Evolutionary conservation across 2,329 filamentous ascomycete species (phyloP).

Genomic region (Elsinoe fawcettii): DNA sequence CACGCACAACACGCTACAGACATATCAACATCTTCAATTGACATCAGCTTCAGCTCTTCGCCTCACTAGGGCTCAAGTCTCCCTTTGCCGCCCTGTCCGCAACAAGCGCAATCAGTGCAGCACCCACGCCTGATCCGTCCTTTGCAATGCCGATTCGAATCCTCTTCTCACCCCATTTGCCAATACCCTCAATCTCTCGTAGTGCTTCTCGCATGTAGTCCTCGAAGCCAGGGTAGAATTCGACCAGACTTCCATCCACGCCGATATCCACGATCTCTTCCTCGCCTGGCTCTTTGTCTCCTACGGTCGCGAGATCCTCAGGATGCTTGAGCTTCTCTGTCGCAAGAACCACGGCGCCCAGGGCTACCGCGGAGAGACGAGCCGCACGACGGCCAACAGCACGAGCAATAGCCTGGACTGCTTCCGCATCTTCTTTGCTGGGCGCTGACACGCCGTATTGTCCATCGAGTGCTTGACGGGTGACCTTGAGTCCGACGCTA

Average conservation of each 20-base stretch:
- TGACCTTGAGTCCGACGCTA: constrained; percentile 60
- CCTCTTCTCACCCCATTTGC: constrained; percentile 68
- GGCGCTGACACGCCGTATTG: constrained; percentile 68
- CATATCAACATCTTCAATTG: too few relatives aligned
- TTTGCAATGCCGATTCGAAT: constrained; percentile 94
- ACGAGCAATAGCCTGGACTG: constrained; percentile 73
- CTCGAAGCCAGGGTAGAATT: constrained; percentile 91
- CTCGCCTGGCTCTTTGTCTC: constrained; percentile 33
- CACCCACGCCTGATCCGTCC: constrained; percentile 92
- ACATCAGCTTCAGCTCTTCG: not conserved
- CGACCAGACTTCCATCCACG: constrained; percentile 87
- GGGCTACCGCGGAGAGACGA: constrained; percentile 76
- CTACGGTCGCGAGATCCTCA: constrained; percentile 26
- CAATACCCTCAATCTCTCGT: constrained; percentile 67
- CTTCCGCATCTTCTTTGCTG: constrained; percentile 75
- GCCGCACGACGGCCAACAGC: constrained; percentile 86
- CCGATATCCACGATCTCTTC: constrained; percentile 78
- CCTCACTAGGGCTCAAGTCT: constrained; percentile 5
- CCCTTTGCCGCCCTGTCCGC: constrained; percentile 52
- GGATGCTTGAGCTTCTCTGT: constrained; percentile 58
- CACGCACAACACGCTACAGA: not conserved
- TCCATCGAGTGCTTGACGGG: constrained; percentile 70
- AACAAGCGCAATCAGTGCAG: constrained; percentile 86
- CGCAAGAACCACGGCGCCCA: constrained; percentile 75
- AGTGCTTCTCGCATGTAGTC: constrained; percentile 80